A percentile compares a stretch with the other conserved stretches of the same genome.
Evolutionary conservation across 768 basidiomycete species (phyloP).

Genomic region (Arthromyces matolae): DNA sequence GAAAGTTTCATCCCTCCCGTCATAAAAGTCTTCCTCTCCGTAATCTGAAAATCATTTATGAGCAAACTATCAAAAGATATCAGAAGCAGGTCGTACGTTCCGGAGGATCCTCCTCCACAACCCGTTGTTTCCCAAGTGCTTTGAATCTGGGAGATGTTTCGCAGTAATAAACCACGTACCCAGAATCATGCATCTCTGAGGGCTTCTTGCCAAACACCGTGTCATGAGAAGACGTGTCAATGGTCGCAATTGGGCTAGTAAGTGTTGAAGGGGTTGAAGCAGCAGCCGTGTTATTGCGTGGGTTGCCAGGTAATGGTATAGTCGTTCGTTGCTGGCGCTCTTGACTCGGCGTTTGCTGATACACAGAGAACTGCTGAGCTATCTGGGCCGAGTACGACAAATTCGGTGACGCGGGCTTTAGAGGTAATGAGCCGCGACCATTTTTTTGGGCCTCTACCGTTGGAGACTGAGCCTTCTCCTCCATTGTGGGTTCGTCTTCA

Average conservation of each 20-base stretch:
- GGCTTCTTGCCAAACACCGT: constrained; percentile 56
- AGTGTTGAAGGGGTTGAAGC: constrained; percentile 7
- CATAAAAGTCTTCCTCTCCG: constrained; percentile 56
- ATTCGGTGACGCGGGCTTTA: constrained; percentile 26
- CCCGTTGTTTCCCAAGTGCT: constrained; percentile 80
- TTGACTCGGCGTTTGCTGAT: constrained; percentile 63
- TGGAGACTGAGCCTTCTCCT: constrained; percentile 11
- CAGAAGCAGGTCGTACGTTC: constrained; percentile 38
- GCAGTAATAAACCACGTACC: constrained; percentile 49
- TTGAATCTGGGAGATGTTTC: constrained; percentile 34
- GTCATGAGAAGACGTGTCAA: constrained; percentile 29
- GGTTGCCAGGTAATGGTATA: constrained; percentile 23
- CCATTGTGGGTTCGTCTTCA: constrained; percentile 19
- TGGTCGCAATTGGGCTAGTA: constrained; percentile 25
- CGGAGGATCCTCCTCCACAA: constrained; percentile 46
- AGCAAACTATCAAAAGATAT: neutral
- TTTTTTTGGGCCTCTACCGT: constrained; percentile 14
- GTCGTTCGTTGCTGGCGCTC: constrained; percentile 48
- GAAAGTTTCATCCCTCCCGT: constrained; percentile 32
- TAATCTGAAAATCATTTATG: constrained; percentile 25
- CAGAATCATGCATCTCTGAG: constrained; percentile 77
- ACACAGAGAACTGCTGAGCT: constrained; percentile 61
- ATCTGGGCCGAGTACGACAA: constrained; percentile 63
- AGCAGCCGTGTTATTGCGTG: constrained; percentile 20
- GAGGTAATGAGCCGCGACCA: constrained; percentile 22